Evolutionary conservation across 345 rosid species (phyloP).

Genomic region (Eucalyptus urophylla): DNA sequence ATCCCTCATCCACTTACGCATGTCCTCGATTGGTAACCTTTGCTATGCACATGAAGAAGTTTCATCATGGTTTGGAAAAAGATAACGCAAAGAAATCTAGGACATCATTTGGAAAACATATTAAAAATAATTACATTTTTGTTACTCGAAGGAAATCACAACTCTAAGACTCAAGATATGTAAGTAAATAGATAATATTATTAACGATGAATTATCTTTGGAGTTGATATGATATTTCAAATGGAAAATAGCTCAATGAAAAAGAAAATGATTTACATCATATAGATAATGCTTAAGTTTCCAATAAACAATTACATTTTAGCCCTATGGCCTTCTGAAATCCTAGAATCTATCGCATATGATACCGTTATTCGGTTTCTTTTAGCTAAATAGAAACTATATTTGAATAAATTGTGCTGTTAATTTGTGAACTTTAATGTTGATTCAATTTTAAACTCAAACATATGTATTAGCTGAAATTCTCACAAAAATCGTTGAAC

Average conservation of each 20-base stretch:
- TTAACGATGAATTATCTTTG: neutral
- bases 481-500: neutral
- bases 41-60: neutral
- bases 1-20: neutral
- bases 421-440: neutral
- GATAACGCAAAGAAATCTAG: too few relatives aligned
- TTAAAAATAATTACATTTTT: too few relatives aligned
- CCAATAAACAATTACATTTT: neutral
- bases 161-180: neutral
- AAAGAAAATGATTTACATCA: too few relatives aligned
- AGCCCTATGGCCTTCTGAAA: neutral
- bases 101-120: neutral
- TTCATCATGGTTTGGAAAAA: neutral
- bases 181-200: too few relatives aligned
- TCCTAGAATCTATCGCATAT: neutral
- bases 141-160: neutral
- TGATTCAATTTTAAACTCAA: neutral
- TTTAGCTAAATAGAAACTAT: neutral
- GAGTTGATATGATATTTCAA: neutral
- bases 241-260: too few relatives aligned
- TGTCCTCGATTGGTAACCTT: neutral
- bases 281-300: neutral
- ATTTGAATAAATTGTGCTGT: neutral
- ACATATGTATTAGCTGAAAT: neutral
- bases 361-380: neutral